phyloP scores from a whole-genome alignment of 352 stramenopile genomes.

The Globisporangium paddicum region DNA sequence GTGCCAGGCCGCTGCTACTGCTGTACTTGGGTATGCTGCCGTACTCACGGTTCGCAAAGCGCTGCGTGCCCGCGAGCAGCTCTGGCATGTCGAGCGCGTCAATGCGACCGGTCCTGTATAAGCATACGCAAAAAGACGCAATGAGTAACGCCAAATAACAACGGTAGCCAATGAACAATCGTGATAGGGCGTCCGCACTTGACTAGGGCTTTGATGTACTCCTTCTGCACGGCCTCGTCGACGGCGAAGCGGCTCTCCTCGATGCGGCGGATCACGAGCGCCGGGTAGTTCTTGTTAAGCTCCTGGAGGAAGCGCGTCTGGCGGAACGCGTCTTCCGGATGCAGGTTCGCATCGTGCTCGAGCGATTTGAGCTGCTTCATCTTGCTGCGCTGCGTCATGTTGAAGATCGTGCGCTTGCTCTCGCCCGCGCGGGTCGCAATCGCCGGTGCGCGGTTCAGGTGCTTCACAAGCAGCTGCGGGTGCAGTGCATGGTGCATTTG shows the following conservation, averaged over 20 bases:
- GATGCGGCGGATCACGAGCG: conserved; percentile 77
- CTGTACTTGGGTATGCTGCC: conserved; percentile 1
- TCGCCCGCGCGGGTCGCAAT: conserved; percentile 1
- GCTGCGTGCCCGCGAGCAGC: conserved; percentile 34
- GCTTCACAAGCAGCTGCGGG: conserved; percentile 7
- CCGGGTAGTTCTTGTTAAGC: conserved; percentile 84
- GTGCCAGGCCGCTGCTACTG: not conserved
- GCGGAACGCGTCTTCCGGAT: conserved; percentile 65
- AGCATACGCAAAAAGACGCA: not conserved
- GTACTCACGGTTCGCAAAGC: conserved; percentile 9
- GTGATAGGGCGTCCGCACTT: conserved; percentile 30
- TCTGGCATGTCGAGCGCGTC: conserved; percentile 72
- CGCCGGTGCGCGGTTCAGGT: not conserved
- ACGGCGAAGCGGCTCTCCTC: conserved; percentile 81
- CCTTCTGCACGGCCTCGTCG: conserved; percentile 77
- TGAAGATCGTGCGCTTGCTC: conserved; percentile 68
- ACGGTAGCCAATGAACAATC: not conserved
- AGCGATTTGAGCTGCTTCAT: conserved; percentile 83
- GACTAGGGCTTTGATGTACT: conserved; percentile 89
- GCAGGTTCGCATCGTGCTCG: conserved; percentile 75
- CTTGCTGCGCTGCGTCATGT: conserved; percentile 68
- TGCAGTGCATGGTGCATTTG: conserved; percentile 10
- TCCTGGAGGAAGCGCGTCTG: conserved; percentile 84
- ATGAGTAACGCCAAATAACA: conserved; percentile 2
- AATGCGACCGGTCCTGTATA: conserved; percentile 58